Conservation (phyloP, 306 rosid species). For the Abrus pulchellus region DNA sequence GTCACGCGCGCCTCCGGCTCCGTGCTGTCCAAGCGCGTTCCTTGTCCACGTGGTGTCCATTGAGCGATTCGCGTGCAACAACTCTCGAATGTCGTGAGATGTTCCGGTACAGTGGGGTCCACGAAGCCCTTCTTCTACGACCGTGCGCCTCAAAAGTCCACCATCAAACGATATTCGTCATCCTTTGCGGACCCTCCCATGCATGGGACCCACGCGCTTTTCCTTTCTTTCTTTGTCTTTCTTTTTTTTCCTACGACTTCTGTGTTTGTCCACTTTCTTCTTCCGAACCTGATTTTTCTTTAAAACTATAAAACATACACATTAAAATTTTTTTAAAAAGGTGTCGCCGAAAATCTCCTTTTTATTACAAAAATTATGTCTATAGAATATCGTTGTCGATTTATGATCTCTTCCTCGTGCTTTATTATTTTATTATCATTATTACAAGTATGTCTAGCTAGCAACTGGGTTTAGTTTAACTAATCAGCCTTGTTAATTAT, state of each 20-base stretch:
- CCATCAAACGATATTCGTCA: constrained; percentile 49
- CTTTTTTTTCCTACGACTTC: not conserved
- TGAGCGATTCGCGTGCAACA: constrained; percentile 13
- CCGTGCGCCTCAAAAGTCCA: constrained; percentile 58
- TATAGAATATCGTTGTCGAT: too few species aligned
- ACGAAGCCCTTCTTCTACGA: constrained; percentile 28
- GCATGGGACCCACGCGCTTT: constrained; percentile 74
- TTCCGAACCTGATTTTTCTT: not conserved
- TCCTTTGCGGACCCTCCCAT: constrained; percentile 10
- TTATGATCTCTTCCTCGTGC: not conserved
- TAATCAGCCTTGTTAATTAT: not conserved
- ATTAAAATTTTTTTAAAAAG: too few species aligned
- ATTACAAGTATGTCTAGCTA: not conserved
- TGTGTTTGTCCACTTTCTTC: not conserved
- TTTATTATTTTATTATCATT: not conserved
- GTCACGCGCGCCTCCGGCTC: not conserved
- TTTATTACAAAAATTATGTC: not conserved
- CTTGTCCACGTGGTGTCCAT: not conserved
- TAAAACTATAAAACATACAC: not conserved
- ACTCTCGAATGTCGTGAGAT: constrained; percentile 26
- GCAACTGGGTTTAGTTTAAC: constrained; percentile 16
- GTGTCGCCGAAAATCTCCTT: not conserved
- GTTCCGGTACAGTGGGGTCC: constrained; percentile 47
- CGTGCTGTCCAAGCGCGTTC: not conserved
- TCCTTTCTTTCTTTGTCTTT: constrained; percentile 9